Percentiles rank a stretch among this genome's conserved stretches.
These are phyloP conservation scores for Rhypophila decipiens DNA, from an alignment of 495 filamentous ascomycete species.

Conservation along the genomic window DNA sequence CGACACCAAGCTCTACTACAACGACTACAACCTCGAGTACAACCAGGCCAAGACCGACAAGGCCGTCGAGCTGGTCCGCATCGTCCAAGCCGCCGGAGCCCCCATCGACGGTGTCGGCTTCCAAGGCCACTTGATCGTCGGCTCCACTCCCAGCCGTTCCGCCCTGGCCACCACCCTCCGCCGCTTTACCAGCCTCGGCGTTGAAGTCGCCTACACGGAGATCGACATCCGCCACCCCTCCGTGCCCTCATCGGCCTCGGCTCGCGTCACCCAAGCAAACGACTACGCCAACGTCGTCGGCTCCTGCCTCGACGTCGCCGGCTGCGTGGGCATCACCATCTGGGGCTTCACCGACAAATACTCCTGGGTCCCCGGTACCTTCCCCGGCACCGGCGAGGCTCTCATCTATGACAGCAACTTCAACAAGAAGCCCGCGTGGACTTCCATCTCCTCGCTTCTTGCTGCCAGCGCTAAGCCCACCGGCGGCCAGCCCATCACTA, in stretches of 20 bases:
- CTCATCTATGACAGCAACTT: conserved; percentile 49
- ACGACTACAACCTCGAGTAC: conserved; percentile 61
- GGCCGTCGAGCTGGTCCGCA: conserved; percentile 40
- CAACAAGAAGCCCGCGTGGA: conserved; percentile 51
- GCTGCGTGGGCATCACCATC: conserved; percentile 58
- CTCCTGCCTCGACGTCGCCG: conserved; percentile 46
- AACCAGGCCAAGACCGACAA: conserved; percentile 42
- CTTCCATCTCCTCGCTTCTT: conserved; percentile 29
- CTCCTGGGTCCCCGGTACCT: conserved; percentile 43
- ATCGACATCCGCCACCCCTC: conserved; percentile 50
- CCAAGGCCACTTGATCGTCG: conserved; percentile 54
- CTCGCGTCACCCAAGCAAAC: conserved; percentile 44
- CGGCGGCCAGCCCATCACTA: conserved; percentile 6
- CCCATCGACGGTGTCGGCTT: conserved; percentile 57
- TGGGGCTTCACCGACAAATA: conserved; percentile 61
- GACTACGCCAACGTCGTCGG: conserved; percentile 50
- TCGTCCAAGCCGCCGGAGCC: conserved; percentile 40
- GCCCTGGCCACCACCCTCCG: conserved; percentile 32
- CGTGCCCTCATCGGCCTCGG: conserved; percentile 27
- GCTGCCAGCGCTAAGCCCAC: conserved; percentile 25
- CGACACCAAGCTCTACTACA: conserved; percentile 52
- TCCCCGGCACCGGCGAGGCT: conserved; percentile 48
- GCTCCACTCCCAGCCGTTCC: conserved; percentile 36
- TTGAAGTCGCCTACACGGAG: conserved; percentile 60
- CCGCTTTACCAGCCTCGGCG: conserved; percentile 38